Base-by-base conservation (phyloP, 495 filamentous ascomycete genomes). In the Zalerion maritima region DNA sequence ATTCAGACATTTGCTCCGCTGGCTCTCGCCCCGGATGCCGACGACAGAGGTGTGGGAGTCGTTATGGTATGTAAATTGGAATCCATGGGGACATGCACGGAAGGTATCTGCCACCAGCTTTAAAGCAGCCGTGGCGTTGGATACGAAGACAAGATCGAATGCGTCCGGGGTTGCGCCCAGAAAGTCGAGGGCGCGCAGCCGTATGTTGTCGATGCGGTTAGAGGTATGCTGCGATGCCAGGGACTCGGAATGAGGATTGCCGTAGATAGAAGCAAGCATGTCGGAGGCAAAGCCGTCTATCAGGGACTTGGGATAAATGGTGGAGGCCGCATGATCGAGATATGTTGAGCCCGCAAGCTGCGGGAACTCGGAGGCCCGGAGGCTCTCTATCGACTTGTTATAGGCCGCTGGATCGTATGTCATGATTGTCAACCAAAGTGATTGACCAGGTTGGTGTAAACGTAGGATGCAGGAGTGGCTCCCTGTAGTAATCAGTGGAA, bases 311-410 rank as follows among this genome's bases (percentile, higher is more conserved):
- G 81, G 55, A 49, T 83, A 87, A 2, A 73, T 57, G 0, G 87
- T 89, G 8, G 83, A 83, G 13, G 82, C 86, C 2, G 85, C 87
- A 74, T 96, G 86, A 42, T 96, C 87, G 15, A 94, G 75, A 46
- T 94, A 96, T 29, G 78, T 68, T 5, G 71, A 67, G 32, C 66
- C 82, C 89, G 37, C 14, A n/a, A n/a, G 18, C 8, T 15, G n/a
- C 18, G 18, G n/a, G n/a, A n/a, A n/a, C n/a, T n/a, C n/a, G n/a
- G n/a, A n/a, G n/a, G n/a, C n/a, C n/a, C n/a, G n/a, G n/a, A n/a
- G n/a, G n/a, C n/a, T n/a, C n/a, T n/a, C n/a, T n/a, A n/a, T n/a
- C n/a, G n/a, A n/a, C n/a, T n/a, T n/a, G n/a, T n/a, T n/a, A n/a
- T n/a, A n/a, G n/a, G n/a, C n/a, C n/a, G n/a, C n/a, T n/a, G n/a